Evolutionary conservation across 129 eudicot species (phyloP), one percentile per base, ranked within the genome.

Genomic region (Centella asiatica): DNA sequence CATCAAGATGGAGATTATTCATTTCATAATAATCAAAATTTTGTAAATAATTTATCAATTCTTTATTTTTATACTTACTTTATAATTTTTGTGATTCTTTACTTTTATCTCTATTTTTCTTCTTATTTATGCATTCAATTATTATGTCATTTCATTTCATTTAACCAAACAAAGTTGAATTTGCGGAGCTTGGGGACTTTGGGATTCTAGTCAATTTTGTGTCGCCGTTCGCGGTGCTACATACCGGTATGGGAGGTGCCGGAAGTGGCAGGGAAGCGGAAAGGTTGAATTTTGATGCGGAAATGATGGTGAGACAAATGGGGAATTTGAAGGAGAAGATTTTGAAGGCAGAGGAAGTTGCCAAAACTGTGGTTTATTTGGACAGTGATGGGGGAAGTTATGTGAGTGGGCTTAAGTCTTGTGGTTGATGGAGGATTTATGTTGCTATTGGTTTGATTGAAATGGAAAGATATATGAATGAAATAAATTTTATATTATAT

Each of bases 221-320:
- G 19, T 90, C 98, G 2, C 98, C 98, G 5, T 90, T 86, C 19
- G 98, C 94, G 37, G 98, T 87, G 54, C 94, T 90, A 3, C 86
- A n/a, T 95, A 2, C 51, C 83, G 1, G 83, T 90, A 95, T 86
- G n/a, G 69, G 78, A 23, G 95, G 95, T 2, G 84, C 89, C 94
- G 65, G 78, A 60, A 40, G 46, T 18, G 55, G 53, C 1, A n/a
- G n/a, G n/a, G n/a, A n/a, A 67, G 29, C 3, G 76, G 62, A 5
- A 80, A 70, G 0, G 75, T 59, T 1, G 69, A 27, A 4, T 74
- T 1, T 32, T 58, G 56, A 55, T 73, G 59, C 34, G 34, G 34
- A 3, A 53, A 27, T 27, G 36, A 74, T 53, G 69, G 76, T 81
- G 19, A 84, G 64, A 67, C 77, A 81, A 28, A 74, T 76, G 61